phyloP scores from a whole-genome alignment of 176 grass and related monocot species.

The Lolium rigidum region DNA sequence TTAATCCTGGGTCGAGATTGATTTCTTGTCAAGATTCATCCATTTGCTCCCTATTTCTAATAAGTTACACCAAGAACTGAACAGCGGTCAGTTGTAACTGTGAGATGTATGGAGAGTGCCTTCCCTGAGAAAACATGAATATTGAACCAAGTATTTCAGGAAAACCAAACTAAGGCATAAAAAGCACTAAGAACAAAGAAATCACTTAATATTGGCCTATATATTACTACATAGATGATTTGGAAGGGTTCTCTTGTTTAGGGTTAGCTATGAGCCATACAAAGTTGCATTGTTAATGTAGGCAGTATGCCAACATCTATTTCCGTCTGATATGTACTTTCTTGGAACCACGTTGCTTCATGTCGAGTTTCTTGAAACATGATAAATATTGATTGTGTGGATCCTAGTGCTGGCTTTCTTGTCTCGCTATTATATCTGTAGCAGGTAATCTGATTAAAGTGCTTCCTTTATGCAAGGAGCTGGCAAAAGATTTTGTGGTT shows the following conservation, averaged over 20 bases:
- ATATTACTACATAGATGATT: not conserved
- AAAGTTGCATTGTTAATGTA: slow-evolving; percentile 24
- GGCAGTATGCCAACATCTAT: not conserved
- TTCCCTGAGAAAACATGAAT: no score
- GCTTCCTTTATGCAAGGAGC: slow-evolving; percentile 60
- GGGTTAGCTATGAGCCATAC: not conserved
- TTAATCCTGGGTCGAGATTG: no score
- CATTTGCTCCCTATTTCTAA: no score
- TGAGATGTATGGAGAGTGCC: no score
- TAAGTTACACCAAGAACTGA: no score
- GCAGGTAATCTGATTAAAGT: slow-evolving; percentile 11
- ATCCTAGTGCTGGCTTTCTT: not conserved
- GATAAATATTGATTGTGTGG: not conserved
- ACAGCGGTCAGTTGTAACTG: no score
- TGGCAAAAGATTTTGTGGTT: slow-evolving; percentile 91
- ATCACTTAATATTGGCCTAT: no score
- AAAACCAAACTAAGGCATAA: no score
- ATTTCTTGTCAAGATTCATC: no score
- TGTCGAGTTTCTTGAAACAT: not conserved
- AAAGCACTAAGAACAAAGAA: no score
- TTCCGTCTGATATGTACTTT: not conserved
- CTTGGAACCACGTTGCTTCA: not conserved
- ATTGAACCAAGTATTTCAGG: no score
- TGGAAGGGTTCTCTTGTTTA: not conserved
- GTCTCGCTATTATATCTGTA: not conserved